A percentile compares a stretch with the other conserved stretches of the same genome.
These are phyloP conservation scores for Aspergillus ibericus DNA, from an alignment of 2,329 filamentous ascomycete species.

Conservation along the genomic window DNA sequence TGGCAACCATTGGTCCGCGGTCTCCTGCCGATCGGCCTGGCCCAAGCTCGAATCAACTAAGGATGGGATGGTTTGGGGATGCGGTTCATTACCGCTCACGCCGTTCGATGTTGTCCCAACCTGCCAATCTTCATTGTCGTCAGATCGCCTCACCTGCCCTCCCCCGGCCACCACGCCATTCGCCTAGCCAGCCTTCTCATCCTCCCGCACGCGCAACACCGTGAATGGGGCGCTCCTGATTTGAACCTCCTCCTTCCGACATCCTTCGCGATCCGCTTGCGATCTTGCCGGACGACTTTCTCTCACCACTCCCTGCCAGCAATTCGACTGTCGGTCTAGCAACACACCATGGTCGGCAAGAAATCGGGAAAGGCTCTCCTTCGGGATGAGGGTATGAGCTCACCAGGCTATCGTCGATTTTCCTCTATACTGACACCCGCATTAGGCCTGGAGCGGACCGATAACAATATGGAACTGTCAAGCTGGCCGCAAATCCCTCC, in stretches of 20 bases:
- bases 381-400: slow-evolving; percentile 55
- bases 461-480: slow-evolving; percentile 96
- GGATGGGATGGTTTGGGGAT: neutral
- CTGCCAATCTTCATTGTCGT: neutral
- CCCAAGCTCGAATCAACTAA: slow-evolving; percentile 22
- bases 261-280: slow-evolving; percentile 7
- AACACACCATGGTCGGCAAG: slow-evolving; percentile 61
- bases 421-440: slow-evolving; percentile 13
- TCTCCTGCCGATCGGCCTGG: slow-evolving; percentile 25
- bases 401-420: neutral
- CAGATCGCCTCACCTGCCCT: neutral
- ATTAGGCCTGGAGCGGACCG: slow-evolving; percentile 86
- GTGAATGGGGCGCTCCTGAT: neutral
- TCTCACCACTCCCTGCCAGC: neutral
- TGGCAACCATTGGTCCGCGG: slow-evolving; percentile 20
- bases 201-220: neutral
- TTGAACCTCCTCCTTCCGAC: neutral
- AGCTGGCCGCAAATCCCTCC: slow-evolving; percentile 89
- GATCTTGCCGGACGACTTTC: slow-evolving; percentile 2
- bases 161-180: neutral
- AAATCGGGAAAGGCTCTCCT: slow-evolving; percentile 64
- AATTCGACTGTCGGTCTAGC: slow-evolving; percentile 6
- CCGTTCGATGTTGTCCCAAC: neutral
- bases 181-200: neutral
- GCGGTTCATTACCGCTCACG: slow-evolving; percentile 1